Conservation (phyloP, 306 rosid genomes). For the apple (Malus domestica) region DNA sequence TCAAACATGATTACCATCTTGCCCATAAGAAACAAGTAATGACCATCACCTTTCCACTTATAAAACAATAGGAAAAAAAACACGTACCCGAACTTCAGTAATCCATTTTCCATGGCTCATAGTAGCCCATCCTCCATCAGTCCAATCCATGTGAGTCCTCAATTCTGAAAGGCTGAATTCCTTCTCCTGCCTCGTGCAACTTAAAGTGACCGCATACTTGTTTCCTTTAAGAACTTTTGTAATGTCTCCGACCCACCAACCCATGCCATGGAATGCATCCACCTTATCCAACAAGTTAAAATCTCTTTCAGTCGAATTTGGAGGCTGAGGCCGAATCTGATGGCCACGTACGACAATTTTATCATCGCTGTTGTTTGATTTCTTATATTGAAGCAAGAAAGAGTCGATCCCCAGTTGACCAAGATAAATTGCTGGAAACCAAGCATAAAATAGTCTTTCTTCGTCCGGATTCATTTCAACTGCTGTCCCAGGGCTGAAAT, state of each 20-base stretch:
- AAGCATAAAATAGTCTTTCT: background rate
- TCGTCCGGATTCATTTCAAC: constrained; percentile 2
- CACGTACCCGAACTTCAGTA: background rate
- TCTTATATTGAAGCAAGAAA: constrained; percentile 4
- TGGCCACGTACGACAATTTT: background rate
- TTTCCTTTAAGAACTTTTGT: background rate
- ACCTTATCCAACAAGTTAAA: background rate
- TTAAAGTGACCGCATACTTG: background rate
- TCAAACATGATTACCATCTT: background rate
- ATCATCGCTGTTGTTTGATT: background rate
- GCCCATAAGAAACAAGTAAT: background rate
- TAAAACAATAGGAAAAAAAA: background rate
- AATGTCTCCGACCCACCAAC: constrained; percentile 19
- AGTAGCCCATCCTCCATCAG: background rate
- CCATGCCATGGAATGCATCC: background rate
- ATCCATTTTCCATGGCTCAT: background rate
- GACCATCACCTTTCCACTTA: background rate
- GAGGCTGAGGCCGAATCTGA: constrained; percentile 19
- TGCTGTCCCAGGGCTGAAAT: background rate
- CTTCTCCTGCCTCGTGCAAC: background rate
- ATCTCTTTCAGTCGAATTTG: background rate
- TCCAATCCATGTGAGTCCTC: constrained; percentile 6
- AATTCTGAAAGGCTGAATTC: background rate
- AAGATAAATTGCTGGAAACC: constrained; percentile 13
- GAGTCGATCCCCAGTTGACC: constrained; percentile 3